Base-by-base conservation (phyloP, 108 stramenopile species). In the Cyclostephanos invisitatus region DNA sequence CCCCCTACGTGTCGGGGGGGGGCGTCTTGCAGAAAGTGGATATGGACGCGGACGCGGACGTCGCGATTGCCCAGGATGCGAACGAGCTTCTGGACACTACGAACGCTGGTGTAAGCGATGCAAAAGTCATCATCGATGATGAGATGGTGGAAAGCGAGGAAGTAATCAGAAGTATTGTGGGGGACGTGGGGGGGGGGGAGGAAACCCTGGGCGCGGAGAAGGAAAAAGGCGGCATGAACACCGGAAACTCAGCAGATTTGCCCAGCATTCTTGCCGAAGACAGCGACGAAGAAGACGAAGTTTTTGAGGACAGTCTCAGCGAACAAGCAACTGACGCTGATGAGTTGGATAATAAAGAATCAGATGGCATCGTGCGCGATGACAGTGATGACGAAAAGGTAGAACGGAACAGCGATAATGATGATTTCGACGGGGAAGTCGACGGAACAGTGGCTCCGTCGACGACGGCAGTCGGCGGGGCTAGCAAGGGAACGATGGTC, bases 381-480 rank as follows among this genome's bases (percentile, higher is more conserved):
- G 72, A 77, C 25, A 50, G 35, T 25, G 72, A 78, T 51, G 75
- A 50, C 17, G 70, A 77, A 65, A 64, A 48, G 61, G 62, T 40
- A 64, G 77, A 73, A 48, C 21, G 25, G 22, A 44, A 17, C 35
- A 74, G 61, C 28, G 48, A 40, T 2, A 72, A 77, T 32, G 62
- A 73, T 14, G 62, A 77, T 5, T 60, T 58, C 2, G 77, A 58
- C n/a, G 67, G 55, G 28, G 72, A 64, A 63, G 49, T 51, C 29
- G 59, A 72, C 7, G 72, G 54, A 70, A 25, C 25, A 14, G 47
- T 17, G 7, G 67, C 29, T 11, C 22, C 53, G 55, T 27, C 76
- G 55, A 63, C 51, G 24, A 20, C 48, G 53, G 40, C n/a, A n/a
- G n/a, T 42, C 40, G 40, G 40, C 8, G 40, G 40, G 40, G n/a